phyloP scores from a whole-genome alignment of 1,284 basidiomycete species.

The Entoloma clypeatum region DNA sequence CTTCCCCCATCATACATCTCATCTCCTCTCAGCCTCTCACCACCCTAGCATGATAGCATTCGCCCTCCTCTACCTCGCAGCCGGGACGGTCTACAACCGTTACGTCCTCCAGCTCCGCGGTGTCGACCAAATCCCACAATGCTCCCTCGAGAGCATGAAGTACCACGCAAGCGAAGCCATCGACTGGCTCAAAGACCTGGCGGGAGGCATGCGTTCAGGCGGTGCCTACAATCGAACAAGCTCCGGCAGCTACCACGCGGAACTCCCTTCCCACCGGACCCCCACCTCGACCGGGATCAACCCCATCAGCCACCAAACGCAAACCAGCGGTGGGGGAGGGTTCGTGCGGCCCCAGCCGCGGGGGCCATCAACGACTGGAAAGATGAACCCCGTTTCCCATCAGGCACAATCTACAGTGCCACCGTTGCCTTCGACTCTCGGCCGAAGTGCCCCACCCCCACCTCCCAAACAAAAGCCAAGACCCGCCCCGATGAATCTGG shows the following conservation, averaged over 20 bases:
- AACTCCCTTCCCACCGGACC: conserved; percentile 5
- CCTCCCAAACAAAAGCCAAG: conserved; percentile 14
- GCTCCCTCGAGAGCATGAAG: conserved; percentile 48
- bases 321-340: conserved; percentile 20
- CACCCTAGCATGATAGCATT: conserved; percentile 47
- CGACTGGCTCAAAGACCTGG: conserved; percentile 39
- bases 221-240: conserved; percentile 9
- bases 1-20: conserved; percentile 4
- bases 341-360: conserved; percentile 28
- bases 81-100: conserved; percentile 65
- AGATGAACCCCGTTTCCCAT: conserved; percentile 40
- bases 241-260: neutral
- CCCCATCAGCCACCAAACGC: conserved; percentile 40
- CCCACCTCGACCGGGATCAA: conserved; percentile 24
- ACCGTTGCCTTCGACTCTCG: neutral
- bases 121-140: conserved; percentile 63
- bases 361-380: conserved; percentile 16
- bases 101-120: conserved; percentile 61
- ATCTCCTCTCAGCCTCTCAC: neutral
- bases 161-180: conserved; percentile 42
- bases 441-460: conserved; percentile 14
- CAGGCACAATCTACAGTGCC: conserved; percentile 30
- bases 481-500: conserved; percentile 15
- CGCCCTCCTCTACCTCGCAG: conserved; percentile 52
- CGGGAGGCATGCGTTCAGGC: conserved; percentile 17